A percentile compares a stretch with the other conserved stretches of the same genome.
Conservation (phyloP, 2,329 filamentous ascomycete genomes). For the Hymenoscyphus scutula region DNA sequence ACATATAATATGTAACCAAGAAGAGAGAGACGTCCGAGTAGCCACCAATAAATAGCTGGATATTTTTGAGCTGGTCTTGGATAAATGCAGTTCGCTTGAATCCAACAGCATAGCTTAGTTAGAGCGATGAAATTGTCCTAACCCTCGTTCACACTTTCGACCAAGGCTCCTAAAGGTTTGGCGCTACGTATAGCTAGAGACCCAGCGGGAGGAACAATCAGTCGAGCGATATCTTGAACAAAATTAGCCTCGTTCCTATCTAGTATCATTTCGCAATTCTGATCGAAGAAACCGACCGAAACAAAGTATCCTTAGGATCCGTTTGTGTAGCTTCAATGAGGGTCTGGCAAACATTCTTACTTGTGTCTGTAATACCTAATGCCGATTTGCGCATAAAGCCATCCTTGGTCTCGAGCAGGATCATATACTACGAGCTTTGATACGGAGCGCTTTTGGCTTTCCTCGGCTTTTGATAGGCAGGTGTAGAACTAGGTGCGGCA, state of each 20-base stretch:
- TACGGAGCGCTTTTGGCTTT: slow-evolving; percentile 43
- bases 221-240: slow-evolving; percentile 18
- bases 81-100: slow-evolving; percentile 38
- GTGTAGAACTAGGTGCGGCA: slow-evolving; percentile 24
- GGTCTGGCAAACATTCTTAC: slow-evolving; percentile 33
- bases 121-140: slow-evolving; percentile 18
- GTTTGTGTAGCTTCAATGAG: slow-evolving; percentile 37
- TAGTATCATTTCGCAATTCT: slow-evolving; percentile 36
- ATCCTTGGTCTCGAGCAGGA: slow-evolving; percentile 41
- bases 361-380: slow-evolving; percentile 35
- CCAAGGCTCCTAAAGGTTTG: slow-evolving; percentile 27
- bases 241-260: slow-evolving; percentile 40
- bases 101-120: slow-evolving; percentile 40
- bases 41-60: neutral
- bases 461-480: slow-evolving; percentile 41
- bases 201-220: slow-evolving; percentile 30
- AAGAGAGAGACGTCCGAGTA: slow-evolving; percentile 31
- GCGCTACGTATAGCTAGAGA: neutral
- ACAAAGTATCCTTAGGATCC: slow-evolving; percentile 2
- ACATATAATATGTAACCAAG: slow-evolving; percentile 24
- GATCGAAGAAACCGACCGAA: slow-evolving; percentile 39
- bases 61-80: slow-evolving; percentile 32
- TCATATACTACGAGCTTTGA: slow-evolving; percentile 38
- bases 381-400: slow-evolving; percentile 41
- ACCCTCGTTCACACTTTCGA: slow-evolving; percentile 38